phyloP scores from a whole-genome alignment of 2,329 filamentous ascomycete genomes.

The Pestalotiopsis sp. region DNA sequence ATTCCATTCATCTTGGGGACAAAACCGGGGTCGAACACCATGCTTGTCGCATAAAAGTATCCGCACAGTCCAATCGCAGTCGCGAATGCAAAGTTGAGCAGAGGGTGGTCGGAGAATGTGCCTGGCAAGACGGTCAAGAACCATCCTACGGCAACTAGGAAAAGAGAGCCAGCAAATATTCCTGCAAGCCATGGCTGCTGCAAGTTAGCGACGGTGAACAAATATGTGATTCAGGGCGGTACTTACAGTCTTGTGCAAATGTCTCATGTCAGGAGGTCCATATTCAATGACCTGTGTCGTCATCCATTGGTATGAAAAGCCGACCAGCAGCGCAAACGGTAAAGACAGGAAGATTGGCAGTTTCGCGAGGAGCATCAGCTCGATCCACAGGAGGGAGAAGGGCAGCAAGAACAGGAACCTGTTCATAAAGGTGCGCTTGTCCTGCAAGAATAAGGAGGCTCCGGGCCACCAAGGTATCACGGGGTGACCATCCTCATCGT shows the following conservation, averaged over 20 bases:
- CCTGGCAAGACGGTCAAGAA: slow-evolving; percentile 71
- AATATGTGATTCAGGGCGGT: too few relatives aligned
- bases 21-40: slow-evolving; percentile 88
- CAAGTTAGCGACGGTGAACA: neutral
- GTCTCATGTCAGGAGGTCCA: slow-evolving; percentile 84
- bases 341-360: slow-evolving; percentile 74
- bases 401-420: slow-evolving; percentile 92
- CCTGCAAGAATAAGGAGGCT: slow-evolving; percentile 71
- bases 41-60: slow-evolving; percentile 86
- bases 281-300: slow-evolving; percentile 78
- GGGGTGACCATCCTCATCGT: slow-evolving; percentile 74
- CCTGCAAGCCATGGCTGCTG: slow-evolving; percentile 83
- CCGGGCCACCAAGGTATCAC: slow-evolving; percentile 70
- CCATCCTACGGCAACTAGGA: slow-evolving; percentile 78
- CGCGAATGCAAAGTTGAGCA: slow-evolving; percentile 77
- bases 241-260: slow-evolving; percentile 82
- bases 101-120: slow-evolving; percentile 67
- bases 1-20: slow-evolving; percentile 89
- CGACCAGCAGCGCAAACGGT: slow-evolving; percentile 66
- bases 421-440: slow-evolving; percentile 74
- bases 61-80: slow-evolving; percentile 63
- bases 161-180: slow-evolving; percentile 85
- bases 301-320: slow-evolving; percentile 73
- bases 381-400: slow-evolving; percentile 71
- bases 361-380: slow-evolving; percentile 70